Evolutionary conservation across 257 asterid species (phyloP), one percentile per base, ranked within the genome.

Genomic region (Plantago major): DNA sequence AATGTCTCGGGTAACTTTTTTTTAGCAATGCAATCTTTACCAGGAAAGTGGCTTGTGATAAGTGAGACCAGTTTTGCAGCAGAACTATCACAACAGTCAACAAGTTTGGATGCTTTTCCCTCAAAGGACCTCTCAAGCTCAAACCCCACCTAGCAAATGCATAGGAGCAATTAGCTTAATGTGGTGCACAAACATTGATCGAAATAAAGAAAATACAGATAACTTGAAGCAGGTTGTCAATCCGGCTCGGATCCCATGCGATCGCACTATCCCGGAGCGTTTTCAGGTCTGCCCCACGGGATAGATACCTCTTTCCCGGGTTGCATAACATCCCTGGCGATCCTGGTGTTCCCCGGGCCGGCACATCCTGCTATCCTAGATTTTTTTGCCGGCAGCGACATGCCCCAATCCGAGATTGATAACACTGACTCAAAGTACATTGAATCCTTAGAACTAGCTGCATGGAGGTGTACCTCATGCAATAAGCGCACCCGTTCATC

Each of bases 91-190:
- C 94, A 74, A 19, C 86, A 80, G 60, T 87, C 85, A 18, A 93
- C 92, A 19, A 93, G 95, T 56, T 83, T 89, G 43, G 90, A 82
- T 72, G 97, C 97, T 78, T 82, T 87, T 66, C 99, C 99, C 19
- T 70, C 97, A 59, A 89, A 93, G 57, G 87, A 83, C 72, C 83
- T 84, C 77, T 87, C 99, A 53, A 93, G 85, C 83, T 82, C 99
- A 72, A 73, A 65, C 59, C 99, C 99, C 62, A 89, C 92, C 99
- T 93, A 52, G 40, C 42, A 18, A 19, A 9, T 38, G 30, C 57
- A 51, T n/a, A 10, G 13, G 12, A 52, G 17, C 40, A 30, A 30
- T 30, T 5, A 30, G 37, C 37, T 30, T 30, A 30, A 30, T 2
- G 37, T 30, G 40, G 0, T 33, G 6, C 40, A 33, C 6, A 33